Evolutionary conservation across 2,329 filamentous ascomycete genomes (phyloP).

Genomic region (Colletotrichum musicola): DNA sequence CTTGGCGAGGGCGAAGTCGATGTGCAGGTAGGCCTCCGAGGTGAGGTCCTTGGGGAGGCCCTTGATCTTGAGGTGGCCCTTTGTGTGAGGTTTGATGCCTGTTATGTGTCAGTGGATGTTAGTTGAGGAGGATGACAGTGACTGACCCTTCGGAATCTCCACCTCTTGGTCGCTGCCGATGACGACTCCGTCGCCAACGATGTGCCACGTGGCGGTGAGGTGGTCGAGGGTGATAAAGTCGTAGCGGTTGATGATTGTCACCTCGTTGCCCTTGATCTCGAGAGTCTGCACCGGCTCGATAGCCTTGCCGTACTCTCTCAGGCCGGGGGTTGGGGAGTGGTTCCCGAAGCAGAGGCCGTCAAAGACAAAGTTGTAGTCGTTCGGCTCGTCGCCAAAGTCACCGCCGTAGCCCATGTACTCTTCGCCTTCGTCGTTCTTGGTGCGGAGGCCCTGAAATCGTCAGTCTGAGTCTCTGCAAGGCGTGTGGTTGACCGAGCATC

Average conservation of each 20-base stretch:
- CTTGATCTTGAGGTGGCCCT: constrained; percentile 50
- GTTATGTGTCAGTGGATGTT: not conserved
- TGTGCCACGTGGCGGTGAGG: constrained; percentile 57
- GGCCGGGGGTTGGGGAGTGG: constrained; percentile 64
- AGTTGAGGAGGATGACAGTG: not conserved
- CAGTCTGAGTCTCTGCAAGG: no score
- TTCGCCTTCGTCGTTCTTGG: constrained; percentile 55
- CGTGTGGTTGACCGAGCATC: no score
- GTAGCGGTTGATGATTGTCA: constrained; percentile 66
- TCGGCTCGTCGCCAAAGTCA: constrained; percentile 71
- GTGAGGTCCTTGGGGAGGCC: constrained; percentile 45
- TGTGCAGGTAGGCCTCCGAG: constrained; percentile 59
- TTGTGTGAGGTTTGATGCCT: constrained; percentile 59
- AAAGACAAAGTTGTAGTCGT: constrained; percentile 71
- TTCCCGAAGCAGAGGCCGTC: constrained; percentile 65
- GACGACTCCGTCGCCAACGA: constrained; percentile 55
- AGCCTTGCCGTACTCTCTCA: constrained; percentile 68
- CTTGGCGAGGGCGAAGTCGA: constrained; percentile 60
- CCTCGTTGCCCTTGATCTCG: constrained; percentile 53
- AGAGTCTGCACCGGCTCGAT: constrained; percentile 70
- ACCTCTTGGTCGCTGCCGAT: constrained; percentile 48
- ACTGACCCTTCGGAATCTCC: constrained; percentile 56
- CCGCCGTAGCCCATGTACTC: constrained; percentile 70
- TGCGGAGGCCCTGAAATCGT: constrained; percentile 54
- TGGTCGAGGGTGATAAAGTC: constrained; percentile 67